Evolutionary conservation across 257 asterid genomes (phyloP).

Genomic region (Fraxinus anomala): DNA sequence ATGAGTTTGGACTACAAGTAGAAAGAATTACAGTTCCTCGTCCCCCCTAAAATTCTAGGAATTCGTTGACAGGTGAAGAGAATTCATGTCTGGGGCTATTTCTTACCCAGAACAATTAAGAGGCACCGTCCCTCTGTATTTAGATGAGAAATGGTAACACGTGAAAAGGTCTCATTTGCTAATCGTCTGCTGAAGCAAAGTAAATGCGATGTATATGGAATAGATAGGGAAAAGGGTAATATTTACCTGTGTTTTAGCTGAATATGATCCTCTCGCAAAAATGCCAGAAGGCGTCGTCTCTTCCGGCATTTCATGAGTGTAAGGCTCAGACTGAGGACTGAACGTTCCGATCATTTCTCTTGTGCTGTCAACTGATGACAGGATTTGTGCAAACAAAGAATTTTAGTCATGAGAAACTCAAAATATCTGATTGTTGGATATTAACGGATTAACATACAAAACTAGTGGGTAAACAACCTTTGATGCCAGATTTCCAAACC

Average conservation of each 20-base stretch:
- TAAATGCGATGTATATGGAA: not conserved
- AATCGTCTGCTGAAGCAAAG: too few species aligned
- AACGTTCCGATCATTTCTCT: conserved; percentile 56
- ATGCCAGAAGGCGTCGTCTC: conserved; percentile 57
- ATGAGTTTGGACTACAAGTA: too few species aligned
- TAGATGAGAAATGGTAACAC: too few species aligned
- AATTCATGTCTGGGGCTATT: too few species aligned
- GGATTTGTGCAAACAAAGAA: not conserved
- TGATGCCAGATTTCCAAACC: conserved; percentile 84
- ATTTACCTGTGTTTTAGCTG: conserved; percentile 49
- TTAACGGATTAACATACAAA: not conserved
- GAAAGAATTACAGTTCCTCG: too few species aligned
- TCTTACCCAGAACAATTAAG: too few species aligned
- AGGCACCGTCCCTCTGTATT: too few species aligned
- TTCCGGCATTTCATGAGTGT: conserved; percentile 51
- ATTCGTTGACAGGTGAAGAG: too few species aligned
- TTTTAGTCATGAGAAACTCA: not conserved
- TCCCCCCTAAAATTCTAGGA: too few species aligned
- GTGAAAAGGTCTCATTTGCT: too few species aligned
- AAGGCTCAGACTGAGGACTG: conserved; percentile 50
- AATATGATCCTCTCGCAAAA: conserved; percentile 51
- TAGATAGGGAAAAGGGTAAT: not conserved
- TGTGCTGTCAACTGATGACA: conserved; percentile 44
- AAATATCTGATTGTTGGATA: not conserved
- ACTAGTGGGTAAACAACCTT: conserved; percentile 41